Evolutionary conservation across 2,329 filamentous ascomycete genomes (phyloP), one percentile per base, ranked within the genome.

Genomic region (Zymoseptoria ardabiliae): DNA sequence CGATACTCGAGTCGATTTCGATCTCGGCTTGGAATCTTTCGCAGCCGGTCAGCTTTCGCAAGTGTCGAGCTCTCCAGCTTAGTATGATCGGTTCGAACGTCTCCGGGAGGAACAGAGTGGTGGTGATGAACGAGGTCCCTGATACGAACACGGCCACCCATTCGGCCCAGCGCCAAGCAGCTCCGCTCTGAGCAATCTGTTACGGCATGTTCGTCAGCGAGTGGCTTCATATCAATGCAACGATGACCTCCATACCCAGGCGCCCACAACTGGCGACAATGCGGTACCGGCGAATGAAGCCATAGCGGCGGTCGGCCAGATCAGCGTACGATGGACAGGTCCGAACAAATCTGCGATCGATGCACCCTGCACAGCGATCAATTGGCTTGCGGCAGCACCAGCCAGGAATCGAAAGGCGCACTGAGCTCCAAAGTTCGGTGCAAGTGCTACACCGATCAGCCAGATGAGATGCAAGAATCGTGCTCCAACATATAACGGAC

Each of bases 71-170:
- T 56, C 73, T 72, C 68, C 72, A 75, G 4, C 57, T 60, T 1
- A 72, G 57, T 11, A 72, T 56, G 20, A 70, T 63, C 0, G 77
- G 78, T 2, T 74, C 68, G 63, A 78, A 81, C 0, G 79, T 81
- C 67, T 82, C 79, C 3, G 78, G 79, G 4, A 79, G 70, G 59
- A 78, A 75, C 2, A 79, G 59, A 1, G 80, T n/a, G 13, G 67
- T 64, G 22, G 66, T 22, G 5, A 63, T 25, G 9, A 68, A 58
- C 1, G 69, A 61, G 22, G 61, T 54, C 5, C 58, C 66, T 22
- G 65, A 61, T 1, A 70, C 55, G 11, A 68, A 62, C 20, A 69
- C 57, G 4, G 67, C 63, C 9, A 75, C 67, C 75, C 75, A 77
- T 49, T 76, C 74, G 6, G 70, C 66, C 73, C 75, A 77, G 28